These are phyloP conservation scores for Solanum bukasovii DNA, from an alignment of 257 asterid genomes.

Conservation along the genomic window DNA sequence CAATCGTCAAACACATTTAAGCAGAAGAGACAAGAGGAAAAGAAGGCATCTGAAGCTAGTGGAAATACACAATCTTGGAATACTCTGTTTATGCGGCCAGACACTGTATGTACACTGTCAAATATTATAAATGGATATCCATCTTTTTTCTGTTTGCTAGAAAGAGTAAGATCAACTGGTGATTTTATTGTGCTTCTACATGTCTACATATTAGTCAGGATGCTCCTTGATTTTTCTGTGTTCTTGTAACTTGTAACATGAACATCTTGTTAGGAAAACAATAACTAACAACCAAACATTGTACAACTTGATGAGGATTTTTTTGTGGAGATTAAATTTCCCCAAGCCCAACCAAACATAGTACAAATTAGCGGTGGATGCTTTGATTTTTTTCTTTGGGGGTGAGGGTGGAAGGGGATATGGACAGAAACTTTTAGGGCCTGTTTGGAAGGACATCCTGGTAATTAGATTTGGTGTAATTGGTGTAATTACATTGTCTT, in stretches of 20 bases:
- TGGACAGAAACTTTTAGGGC: background rate
- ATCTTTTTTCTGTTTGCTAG: background rate
- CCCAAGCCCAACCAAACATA: background rate
- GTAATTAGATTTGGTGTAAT: too few species aligned
- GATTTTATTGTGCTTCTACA: background rate
- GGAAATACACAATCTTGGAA: conserved; percentile 92
- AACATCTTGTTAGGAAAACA: background rate
- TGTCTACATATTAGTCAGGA: background rate
- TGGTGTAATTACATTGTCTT: too few species aligned
- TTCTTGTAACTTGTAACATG: background rate
- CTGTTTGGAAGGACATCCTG: too few species aligned
- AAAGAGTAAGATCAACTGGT: background rate
- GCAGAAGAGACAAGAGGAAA: conserved; percentile 58
- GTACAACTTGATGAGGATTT: background rate
- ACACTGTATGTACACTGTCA: conserved; percentile 50
- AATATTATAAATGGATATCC: background rate
- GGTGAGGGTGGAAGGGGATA: background rate
- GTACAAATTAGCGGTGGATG: background rate
- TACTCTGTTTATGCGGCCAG: conserved; percentile 78
- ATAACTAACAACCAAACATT: background rate
- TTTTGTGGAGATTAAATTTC: background rate
- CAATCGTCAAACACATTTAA: conserved; percentile 55
- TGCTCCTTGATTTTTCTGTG: background rate
- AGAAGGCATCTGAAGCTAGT: conserved; percentile 73
- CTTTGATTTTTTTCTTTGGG: background rate